Base-by-base conservation (phyloP, 371 early-diverging fungal genomes). In the Batrachochytrium dendrobatidis region DNA sequence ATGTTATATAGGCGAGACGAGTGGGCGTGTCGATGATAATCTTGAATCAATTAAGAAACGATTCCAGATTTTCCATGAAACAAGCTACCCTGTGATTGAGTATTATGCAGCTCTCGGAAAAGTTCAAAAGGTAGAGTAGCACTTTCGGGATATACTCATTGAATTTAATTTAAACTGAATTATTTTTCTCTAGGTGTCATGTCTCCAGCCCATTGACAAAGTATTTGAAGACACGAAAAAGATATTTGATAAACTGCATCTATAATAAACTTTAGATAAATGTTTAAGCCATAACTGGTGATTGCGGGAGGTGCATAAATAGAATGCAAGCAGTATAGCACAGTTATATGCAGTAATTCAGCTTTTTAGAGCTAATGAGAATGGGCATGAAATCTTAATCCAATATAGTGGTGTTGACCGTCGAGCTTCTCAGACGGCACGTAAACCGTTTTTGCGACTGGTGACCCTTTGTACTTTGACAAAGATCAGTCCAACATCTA, bases 21-120 rank as follows among this genome's bases (percentile, higher is more conserved):
- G 87, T 52, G 98, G 98, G 18, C 82, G 98, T 24, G 73, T 83
- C 8, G 97, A 98, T 64, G 97, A 98, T 66, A 95, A 98, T 65
- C 82, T 89, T 39, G 95, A 96, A 66, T 87, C 90, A 0, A 95
- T 98, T 83, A 83, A 77, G 66, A 98, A 97, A 79, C 80, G 98
- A 17, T 98, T 98, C 81, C 70, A 64, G 8, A 87, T 87, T 0
- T 98, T 93, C 61, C 65, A 68, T 29, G 86, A 93, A 33, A 86
- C 89, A 8, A 86, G 85, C 62, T 89, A 80, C 78, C 96, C 96
- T 2, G 98, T 96, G 10, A 86, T 96, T 60, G 87, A 87, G 50
- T 71, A 85, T 51, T 95, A 83, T 67, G 80, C 70, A 26, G 78
- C 83, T 62, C 60, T 74, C 54, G 77, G 80, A 59, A 94, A 92